A percentile compares a stretch with the other conserved stretches of the same genome.
These are phyloP conservation scores for Rhynchosporium graminicola DNA, from an alignment of 2,329 filamentous ascomycete genomes.

Conservation along the genomic window DNA sequence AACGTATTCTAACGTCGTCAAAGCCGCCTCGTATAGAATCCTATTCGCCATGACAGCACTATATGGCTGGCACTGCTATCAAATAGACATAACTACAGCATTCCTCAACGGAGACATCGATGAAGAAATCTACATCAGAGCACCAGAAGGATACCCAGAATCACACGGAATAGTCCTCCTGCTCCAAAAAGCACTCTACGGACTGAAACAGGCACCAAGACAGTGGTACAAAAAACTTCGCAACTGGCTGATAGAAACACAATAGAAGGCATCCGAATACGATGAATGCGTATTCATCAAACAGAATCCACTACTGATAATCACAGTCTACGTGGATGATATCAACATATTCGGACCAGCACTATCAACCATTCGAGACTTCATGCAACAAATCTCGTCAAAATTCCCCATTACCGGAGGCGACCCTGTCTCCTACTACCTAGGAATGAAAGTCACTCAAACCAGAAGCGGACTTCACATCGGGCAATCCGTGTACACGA, in stretches of 20 bases:
- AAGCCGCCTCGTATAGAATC: not conserved
- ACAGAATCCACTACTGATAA: not conserved
- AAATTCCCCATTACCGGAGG: no score
- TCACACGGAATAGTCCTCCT: not conserved
- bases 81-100: not conserved
- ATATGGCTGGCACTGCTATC: not conserved
- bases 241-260: not conserved
- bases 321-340: not conserved
- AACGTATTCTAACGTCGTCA: not conserved
- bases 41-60: not conserved
- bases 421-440: no score
- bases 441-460: no score
- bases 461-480: no score
- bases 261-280: not conserved
- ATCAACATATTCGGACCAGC: not conserved
- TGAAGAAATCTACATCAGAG: not conserved
- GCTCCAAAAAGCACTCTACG: not conserved
- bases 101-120: not conserved
- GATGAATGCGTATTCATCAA: not conserved
- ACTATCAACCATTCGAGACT: no score
- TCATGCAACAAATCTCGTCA: no score
- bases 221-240: not conserved
- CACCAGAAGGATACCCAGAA: not conserved
- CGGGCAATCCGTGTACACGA: no score
- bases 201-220: not conserved